Evolutionary conservation across 2,329 filamentous ascomycete genomes (phyloP).

Genomic region (Alternaria infectoria): DNA sequence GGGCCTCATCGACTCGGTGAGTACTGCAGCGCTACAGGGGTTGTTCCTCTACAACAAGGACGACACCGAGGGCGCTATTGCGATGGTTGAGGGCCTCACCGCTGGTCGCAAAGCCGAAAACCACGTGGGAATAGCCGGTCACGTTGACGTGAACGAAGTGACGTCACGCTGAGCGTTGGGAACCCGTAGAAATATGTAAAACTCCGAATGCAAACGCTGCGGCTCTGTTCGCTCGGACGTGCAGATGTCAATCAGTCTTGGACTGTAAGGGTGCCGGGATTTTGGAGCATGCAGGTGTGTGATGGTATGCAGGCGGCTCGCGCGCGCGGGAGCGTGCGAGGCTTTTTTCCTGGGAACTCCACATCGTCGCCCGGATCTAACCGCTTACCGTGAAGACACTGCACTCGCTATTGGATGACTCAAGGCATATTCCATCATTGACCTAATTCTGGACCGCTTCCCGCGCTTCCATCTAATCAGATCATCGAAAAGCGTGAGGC

Average conservation of each 20-base stretch:
- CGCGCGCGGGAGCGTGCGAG: conserved; percentile 8
- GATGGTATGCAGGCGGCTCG: conserved; percentile 18
- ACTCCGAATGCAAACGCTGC: neutral
- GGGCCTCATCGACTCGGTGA: conserved; percentile 74
- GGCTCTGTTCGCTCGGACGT: neutral
- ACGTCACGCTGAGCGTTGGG: neutral
- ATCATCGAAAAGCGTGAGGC: conserved; percentile 20
- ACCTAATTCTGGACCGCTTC: conserved; percentile 3
- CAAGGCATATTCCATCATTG: neutral
- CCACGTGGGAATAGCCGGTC: conserved; percentile 40
- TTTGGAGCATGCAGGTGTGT: conserved; percentile 4
- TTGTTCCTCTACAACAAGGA: conserved; percentile 96
- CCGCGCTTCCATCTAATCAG: conserved; percentile 32
- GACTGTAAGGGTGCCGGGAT: neutral
- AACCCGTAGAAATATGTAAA: conserved; percentile 7
- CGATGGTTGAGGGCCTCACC: conserved; percentile 71
- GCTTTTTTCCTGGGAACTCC: conserved; percentile 3
- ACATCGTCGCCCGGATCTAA: conserved; percentile 14
- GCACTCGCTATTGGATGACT: conserved; percentile 1
- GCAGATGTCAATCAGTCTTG: conserved; percentile 5
- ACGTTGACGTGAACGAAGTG: conserved; percentile 36
- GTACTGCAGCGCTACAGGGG: conserved; percentile 90
- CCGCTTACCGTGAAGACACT: conserved; percentile 10
- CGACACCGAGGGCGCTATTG: conserved; percentile 84
- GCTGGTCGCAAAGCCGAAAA: conserved; percentile 32